Evolutionary conservation across 208 protist species (phyloP).

Genomic region (Leishmania guyanensis): DNA sequence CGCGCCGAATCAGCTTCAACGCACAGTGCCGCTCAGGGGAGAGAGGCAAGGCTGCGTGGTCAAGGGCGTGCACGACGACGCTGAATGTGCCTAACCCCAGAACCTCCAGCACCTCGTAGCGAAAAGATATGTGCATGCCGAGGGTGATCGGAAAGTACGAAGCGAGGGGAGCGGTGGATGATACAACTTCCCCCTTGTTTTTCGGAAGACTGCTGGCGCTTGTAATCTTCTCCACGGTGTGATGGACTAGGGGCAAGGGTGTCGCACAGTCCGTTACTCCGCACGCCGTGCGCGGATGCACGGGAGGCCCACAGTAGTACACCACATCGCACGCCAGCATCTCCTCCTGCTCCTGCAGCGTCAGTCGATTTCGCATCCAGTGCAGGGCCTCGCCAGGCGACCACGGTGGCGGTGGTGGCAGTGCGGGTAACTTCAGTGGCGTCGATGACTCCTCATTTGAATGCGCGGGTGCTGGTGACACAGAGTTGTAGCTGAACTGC

Average conservation of each 20-base stretch:
- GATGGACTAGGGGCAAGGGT: neutral
- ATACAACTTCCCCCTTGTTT: neutral
- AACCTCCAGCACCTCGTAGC: constrained; percentile 77
- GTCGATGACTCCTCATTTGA: neutral
- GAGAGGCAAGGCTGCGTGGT: constrained; percentile 67
- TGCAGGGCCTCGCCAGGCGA: constrained; percentile 43
- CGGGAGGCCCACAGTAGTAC: constrained; percentile 83
- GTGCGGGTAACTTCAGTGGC: neutral
- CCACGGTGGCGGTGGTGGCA: constrained; percentile 43
- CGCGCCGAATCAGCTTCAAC: constrained; percentile 33
- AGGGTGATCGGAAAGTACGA: constrained; percentile 88
- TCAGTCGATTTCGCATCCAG: constrained; percentile 52
- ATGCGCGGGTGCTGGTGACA: neutral
- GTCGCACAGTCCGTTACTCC: constrained; percentile 14
- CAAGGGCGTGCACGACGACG: constrained; percentile 72
- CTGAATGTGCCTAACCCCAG: constrained; percentile 87
- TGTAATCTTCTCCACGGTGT: neutral
- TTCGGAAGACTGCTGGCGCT: neutral
- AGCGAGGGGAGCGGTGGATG: neutral
- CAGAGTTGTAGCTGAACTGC: neutral
- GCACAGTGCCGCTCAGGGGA: constrained; percentile 36
- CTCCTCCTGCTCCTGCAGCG: constrained; percentile 77
- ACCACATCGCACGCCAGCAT: constrained; percentile 68
- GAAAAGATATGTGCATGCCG: constrained; percentile 93
- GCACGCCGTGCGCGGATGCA: constrained; percentile 24